phyloP scores from a whole-genome alignment of 2,329 filamentous ascomycete species.

The Clonostachys solani region DNA sequence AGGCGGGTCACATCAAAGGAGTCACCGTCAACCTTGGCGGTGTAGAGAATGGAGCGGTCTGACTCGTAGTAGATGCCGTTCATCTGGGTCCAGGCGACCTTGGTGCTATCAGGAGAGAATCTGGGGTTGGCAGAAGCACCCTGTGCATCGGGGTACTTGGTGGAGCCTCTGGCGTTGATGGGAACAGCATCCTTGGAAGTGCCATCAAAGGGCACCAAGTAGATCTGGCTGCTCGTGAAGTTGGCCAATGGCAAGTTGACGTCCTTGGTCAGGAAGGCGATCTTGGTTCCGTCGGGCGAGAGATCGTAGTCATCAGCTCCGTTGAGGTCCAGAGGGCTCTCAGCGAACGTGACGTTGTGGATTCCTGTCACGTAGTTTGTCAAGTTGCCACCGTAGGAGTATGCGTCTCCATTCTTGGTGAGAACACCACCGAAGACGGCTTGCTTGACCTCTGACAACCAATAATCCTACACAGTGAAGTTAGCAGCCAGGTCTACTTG shows the following conservation, averaged over 20 bases:
- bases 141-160: not conserved
- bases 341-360: conserved; percentile 1
- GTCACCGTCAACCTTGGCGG: not conserved
- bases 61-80: conserved; percentile 4
- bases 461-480: not conserved
- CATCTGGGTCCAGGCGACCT: conserved; percentile 1
- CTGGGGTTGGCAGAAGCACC: not conserved
- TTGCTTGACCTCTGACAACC: not conserved
- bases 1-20: conserved; percentile 1
- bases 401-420: not conserved
- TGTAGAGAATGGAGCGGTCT: conserved; percentile 1
- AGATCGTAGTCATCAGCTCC: conserved; percentile 2
- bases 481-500: not conserved
- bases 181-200: conserved; percentile 1
- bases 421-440: conserved; percentile 2
- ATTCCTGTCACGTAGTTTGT: conserved; percentile 3
- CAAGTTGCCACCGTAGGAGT: conserved; percentile 1
- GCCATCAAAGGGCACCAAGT: conserved; percentile 2
- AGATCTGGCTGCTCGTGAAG: conserved; percentile 3
- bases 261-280: conserved; percentile 2
- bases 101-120: conserved; percentile 1
- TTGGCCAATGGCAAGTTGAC: conserved; percentile 2
- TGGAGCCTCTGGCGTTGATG: conserved; percentile 1
- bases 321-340: conserved; percentile 2
- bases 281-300: conserved; percentile 2